Base-by-base conservation (phyloP, 495 filamentous ascomycete species). In the Friedmanniomyces simplex region DNA sequence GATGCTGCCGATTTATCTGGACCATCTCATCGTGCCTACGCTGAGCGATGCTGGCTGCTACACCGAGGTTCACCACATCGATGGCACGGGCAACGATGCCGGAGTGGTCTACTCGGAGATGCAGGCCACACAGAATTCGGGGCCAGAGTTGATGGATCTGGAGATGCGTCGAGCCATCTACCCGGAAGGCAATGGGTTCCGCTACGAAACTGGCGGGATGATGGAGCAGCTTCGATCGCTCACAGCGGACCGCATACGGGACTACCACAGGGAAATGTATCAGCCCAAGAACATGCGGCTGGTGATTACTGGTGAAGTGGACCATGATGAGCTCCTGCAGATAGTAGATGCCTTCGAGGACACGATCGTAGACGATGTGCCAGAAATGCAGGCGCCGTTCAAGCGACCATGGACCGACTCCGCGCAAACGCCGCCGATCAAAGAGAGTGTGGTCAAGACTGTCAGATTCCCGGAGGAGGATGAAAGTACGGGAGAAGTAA, bases 81-180 rank as follows among this genome's bases (percentile, higher is more conserved):
- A 99, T 69, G 89, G 89, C 36, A 77, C 83, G 55, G 93, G 91
- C 48, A 84, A 97, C 61, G 94, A 99, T 78, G 93, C 93, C 25
- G 93, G 72, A 59, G 93, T 98, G 3, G 93, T 97, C 20, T 99
- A 97, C 73, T 96, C 94, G 0, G 93, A 99, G 71, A 97, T 99
- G 93, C 93, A 99, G 68, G 94, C 82, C 12, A 82, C 93, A 0
- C 86, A 99, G 68, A 95, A 96, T 66, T 85, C 78, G 18, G 79
- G 83, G 57, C 72, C 73, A 14, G 87, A 95, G 68, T 81, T 96
- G 34, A 95, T 97, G 78, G 86, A 91, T 54, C 76, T 95, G 52
- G 76, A 77, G 58, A 83, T 86, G 25, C 81, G 84, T 20, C 82
- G 86, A 3, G 73, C 91, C 54, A 76, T 94, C 22, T 99, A 96